A percentile compares a stretch with the other conserved stretches of the same genome.
Conservation (phyloP, 768 basidiomycete species). For the Lepiota brunneoincarnata region DNA sequence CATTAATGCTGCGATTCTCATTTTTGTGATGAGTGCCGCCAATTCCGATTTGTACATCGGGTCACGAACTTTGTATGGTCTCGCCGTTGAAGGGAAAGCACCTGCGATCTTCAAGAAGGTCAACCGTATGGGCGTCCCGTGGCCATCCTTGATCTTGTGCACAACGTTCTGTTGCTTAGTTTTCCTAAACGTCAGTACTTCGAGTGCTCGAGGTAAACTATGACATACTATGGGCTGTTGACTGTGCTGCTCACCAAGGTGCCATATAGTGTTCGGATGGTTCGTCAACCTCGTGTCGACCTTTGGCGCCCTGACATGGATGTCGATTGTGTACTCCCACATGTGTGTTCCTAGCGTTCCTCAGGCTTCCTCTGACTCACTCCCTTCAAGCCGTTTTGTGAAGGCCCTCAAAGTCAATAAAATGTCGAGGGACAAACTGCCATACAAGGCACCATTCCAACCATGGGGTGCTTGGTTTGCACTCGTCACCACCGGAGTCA, state of each 20-base stretch:
- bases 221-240: constrained; percentile 18
- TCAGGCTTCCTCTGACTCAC: neutral
- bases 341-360: constrained; percentile 38
- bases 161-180: constrained; percentile 54
- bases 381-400: constrained; percentile 37
- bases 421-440: constrained; percentile 38
- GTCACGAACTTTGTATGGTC: constrained; percentile 45
- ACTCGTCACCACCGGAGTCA: constrained; percentile 45
- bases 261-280: constrained; percentile 46
- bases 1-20: constrained; percentile 60
- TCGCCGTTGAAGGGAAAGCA: constrained; percentile 49
- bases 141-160: constrained; percentile 52
- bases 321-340: constrained; percentile 55
- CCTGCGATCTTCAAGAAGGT: constrained; percentile 42
- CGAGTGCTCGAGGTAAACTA: constrained; percentile 45
- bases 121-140: constrained; percentile 45
- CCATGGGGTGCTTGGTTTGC: constrained; percentile 64
- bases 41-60: constrained; percentile 63
- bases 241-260: constrained; percentile 16
- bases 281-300: constrained; percentile 48
- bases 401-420: constrained; percentile 40
- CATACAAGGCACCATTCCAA: constrained; percentile 60
- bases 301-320: constrained; percentile 48
- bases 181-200: constrained; percentile 53
- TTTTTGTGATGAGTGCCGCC: constrained; percentile 63